Conservation (phyloP, 352 stramenopile genomes). For the Discostella stelligera region DNA sequence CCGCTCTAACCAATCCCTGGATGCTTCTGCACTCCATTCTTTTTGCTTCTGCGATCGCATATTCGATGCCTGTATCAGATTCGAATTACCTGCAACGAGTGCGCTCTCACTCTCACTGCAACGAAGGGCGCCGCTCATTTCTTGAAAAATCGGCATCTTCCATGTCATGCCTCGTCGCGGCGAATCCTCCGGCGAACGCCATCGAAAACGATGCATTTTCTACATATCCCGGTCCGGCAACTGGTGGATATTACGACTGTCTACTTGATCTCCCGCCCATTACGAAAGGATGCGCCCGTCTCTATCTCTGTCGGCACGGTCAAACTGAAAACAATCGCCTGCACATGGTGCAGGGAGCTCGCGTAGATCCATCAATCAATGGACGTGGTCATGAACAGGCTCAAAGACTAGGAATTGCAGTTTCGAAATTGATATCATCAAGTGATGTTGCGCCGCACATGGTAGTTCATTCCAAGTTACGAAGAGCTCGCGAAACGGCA, state of each 20-base stretch:
- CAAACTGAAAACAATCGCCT: constrained; percentile 81
- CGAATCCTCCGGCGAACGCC: constrained; percentile 11
- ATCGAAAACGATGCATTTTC: constrained; percentile 1
- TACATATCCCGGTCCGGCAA: neutral
- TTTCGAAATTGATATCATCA: constrained; percentile 36
- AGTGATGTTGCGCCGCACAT: constrained; percentile 31
- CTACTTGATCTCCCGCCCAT: constrained; percentile 73
- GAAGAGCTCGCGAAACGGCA: constrained; percentile 64
- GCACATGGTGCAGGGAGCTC: constrained; percentile 65
- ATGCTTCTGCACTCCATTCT: constrained; percentile 11
- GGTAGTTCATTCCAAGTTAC: constrained; percentile 59
- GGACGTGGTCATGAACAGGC: constrained; percentile 57
- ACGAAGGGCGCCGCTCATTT: constrained; percentile 20
- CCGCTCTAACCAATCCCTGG: constrained; percentile 1
- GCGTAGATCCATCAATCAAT: constrained; percentile 72
- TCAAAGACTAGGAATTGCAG: constrained; percentile 46
- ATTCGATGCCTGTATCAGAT: constrained; percentile 8
- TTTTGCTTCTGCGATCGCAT: neutral
- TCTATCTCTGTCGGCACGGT: constrained; percentile 79
- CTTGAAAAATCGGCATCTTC: constrained; percentile 13
- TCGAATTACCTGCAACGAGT: neutral
- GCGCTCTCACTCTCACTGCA: neutral
- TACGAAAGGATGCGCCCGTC: constrained; percentile 43
- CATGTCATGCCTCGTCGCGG: constrained; percentile 7
- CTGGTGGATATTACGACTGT: constrained; percentile 55